phyloP scores from a whole-genome alignment of 352 stramenopile species.

The Lagenidium sp. region DNA sequence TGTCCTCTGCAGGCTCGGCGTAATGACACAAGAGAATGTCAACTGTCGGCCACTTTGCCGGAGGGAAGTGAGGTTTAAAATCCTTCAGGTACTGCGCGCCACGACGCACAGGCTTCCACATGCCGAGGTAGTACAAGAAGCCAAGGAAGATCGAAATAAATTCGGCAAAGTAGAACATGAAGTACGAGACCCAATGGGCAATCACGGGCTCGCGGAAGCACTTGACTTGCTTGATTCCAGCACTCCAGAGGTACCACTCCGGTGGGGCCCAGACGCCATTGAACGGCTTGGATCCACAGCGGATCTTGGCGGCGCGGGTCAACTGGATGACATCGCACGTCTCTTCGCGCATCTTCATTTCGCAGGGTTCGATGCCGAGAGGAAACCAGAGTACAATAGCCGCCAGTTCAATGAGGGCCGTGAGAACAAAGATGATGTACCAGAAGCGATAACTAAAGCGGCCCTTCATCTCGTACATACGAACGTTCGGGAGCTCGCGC shows the following conservation, averaged over 20 bases:
- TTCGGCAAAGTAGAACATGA: slow-evolving; percentile 61
- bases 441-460: slow-evolving; percentile 57
- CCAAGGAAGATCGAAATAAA: slow-evolving; percentile 67
- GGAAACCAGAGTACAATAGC: slow-evolving; percentile 41
- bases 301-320: slow-evolving; percentile 26
- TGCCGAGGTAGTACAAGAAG: slow-evolving; percentile 65
- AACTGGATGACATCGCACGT: slow-evolving; percentile 49
- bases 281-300: slow-evolving; percentile 50
- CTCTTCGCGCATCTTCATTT: slow-evolving; percentile 43
- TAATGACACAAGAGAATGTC: slow-evolving; percentile 77
- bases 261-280: slow-evolving; percentile 67
- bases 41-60: slow-evolving; percentile 67
- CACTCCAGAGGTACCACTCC: slow-evolving; percentile 54
- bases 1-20: slow-evolving; percentile 63
- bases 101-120: slow-evolving; percentile 72
- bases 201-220: slow-evolving; percentile 55
- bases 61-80: slow-evolving; percentile 61
- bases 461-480: slow-evolving; percentile 71
- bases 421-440: slow-evolving; percentile 68
- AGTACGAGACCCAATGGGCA: slow-evolving; percentile 60
- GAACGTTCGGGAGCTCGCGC: slow-evolving; percentile 70
- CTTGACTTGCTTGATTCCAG: slow-evolving; percentile 42
- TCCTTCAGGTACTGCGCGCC: slow-evolving; percentile 55
- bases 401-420: slow-evolving; percentile 43
- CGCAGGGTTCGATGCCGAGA: slow-evolving; percentile 52